Base-by-base conservation (phyloP, 2,329 filamentous ascomycete genomes). In the Cordyceps tenuipes region DNA sequence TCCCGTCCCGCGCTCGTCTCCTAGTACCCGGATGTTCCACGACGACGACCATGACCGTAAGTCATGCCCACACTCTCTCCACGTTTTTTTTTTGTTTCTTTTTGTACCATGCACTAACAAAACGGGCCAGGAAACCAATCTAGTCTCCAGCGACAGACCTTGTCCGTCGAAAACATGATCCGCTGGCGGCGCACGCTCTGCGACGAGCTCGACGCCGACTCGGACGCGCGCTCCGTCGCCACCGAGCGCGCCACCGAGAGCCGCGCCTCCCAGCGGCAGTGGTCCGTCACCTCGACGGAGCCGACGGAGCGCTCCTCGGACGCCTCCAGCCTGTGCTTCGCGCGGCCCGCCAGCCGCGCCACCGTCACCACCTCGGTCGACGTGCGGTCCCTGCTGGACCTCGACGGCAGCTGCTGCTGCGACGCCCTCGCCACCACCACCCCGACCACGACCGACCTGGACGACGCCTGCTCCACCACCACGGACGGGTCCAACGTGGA, bases 311-410 rank as follows among this genome's bases (percentile, higher is more conserved):
- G 58, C 39, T 43, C 34, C 1, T 76, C 76, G 4, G 76, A 73
- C 54, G 65, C 69, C 26, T 74, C 73, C 57, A 78, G 76, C 15
- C 75, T 74, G 50, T 74, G 73, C n/a, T 66, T 62, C 3, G 68
- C 29, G 7, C 29, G 75, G 2, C 74, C 76, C 0, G 70, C 71
- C 31, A 79, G 77, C 2, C 72, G 70, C 26, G 75, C 78, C 59
- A 79, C 78, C 0, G 71, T 74, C 9, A 74, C 72, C 31, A 80
- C 77, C 0, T 79, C 77, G 0, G 66, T 80, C 46, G 76, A 79
- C 62, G 63, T 75, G 2, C 34, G 34, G 15, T 55, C 51, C 6
- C n/a, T 60, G 6, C 34, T 56, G 47, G 59, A 61, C 4, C 46
- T 43, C 26, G 59, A 61, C n/a, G 59, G 56, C 39, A 15, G 47